Conservation (phyloP, 176 grass and related monocot species). For the Neostapfia colusana region DNA sequence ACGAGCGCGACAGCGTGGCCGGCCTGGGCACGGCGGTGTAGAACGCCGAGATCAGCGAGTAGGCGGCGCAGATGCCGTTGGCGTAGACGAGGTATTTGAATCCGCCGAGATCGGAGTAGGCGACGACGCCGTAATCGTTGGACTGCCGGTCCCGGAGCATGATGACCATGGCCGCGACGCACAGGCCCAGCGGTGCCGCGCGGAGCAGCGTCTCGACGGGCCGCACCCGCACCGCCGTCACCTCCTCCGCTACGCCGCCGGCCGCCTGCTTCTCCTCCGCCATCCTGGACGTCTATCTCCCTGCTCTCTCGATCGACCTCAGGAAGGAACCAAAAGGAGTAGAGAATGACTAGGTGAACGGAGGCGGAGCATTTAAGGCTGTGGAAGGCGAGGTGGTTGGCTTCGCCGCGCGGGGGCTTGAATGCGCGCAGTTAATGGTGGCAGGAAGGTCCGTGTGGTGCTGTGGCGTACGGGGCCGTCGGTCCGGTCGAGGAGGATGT, state of each 20-base stretch:
- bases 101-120: constrained; percentile 77
- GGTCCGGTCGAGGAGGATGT: no score
- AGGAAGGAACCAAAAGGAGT: neutral
- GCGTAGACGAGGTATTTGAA: constrained; percentile 91
- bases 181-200: constrained; percentile 67
- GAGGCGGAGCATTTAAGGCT: neutral
- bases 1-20: constrained; percentile 55
- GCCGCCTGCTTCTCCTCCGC: constrained; percentile 51
- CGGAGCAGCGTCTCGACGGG: constrained; percentile 75
- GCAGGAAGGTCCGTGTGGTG: constrained; percentile 14
- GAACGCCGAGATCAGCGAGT: constrained; percentile 72
- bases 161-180: constrained; percentile 71
- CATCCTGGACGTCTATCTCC: constrained; percentile 42
- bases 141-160: constrained; percentile 74
- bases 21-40: constrained; percentile 63
- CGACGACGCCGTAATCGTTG: constrained; percentile 77
- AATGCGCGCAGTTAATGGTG: constrained; percentile 47
- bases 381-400: constrained; percentile 32
- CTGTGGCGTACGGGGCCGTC: neutral
- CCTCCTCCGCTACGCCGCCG: neutral
- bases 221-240: constrained; percentile 3
- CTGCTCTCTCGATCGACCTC: neutral
- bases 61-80: constrained; percentile 80
- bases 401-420: neutral
- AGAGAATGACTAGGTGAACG: neutral